Percentiles rank a stretch among this genome's conserved stretches.
Conservation (phyloP, 768 basidiomycete genomes). For the Tulasnella sp. region DNA sequence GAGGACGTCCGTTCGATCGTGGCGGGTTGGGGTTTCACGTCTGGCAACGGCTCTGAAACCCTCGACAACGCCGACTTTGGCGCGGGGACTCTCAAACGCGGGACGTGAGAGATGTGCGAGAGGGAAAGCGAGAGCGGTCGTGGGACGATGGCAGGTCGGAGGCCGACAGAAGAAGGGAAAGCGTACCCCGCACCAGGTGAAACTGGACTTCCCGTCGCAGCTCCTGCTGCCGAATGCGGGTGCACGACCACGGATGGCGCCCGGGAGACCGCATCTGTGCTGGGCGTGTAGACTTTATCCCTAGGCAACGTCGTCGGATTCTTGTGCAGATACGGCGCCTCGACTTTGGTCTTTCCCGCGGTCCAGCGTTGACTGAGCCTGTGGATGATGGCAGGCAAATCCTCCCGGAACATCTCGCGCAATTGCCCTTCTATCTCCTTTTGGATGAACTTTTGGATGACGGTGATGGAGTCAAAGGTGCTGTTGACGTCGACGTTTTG, state of each 20-base stretch:
- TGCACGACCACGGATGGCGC: not conserved
- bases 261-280: constrained; percentile 8
- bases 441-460: constrained; percentile 97
- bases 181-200: constrained; percentile 10
- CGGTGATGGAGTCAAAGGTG: constrained; percentile 96
- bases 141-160: constrained; percentile 24
- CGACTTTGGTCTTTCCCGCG: constrained; percentile 64
- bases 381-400: constrained; percentile 95
- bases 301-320: constrained; percentile 35
- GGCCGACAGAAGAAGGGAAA: constrained; percentile 25
- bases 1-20: too few relatives aligned
- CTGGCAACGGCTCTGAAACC: not conserved
- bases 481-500: constrained; percentile 97
- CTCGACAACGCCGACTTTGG: not conserved
- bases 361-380: constrained; percentile 94
- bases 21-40: too few relatives aligned
- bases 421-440: constrained; percentile 95
- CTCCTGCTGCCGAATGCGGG: too few relatives aligned
- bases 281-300: constrained; percentile 24
- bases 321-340: constrained; percentile 77
- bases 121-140: constrained; percentile 8
- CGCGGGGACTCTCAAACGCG: not conserved
- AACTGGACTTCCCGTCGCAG: not conserved
- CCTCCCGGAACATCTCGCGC: constrained; percentile 96
- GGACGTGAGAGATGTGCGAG: not conserved